A percentile compares a stretch with the other conserved stretches of the same genome.
Evolutionary conservation across 2,329 filamentous ascomycete species (phyloP).

Genomic region (Aspergillus candidus): DNA sequence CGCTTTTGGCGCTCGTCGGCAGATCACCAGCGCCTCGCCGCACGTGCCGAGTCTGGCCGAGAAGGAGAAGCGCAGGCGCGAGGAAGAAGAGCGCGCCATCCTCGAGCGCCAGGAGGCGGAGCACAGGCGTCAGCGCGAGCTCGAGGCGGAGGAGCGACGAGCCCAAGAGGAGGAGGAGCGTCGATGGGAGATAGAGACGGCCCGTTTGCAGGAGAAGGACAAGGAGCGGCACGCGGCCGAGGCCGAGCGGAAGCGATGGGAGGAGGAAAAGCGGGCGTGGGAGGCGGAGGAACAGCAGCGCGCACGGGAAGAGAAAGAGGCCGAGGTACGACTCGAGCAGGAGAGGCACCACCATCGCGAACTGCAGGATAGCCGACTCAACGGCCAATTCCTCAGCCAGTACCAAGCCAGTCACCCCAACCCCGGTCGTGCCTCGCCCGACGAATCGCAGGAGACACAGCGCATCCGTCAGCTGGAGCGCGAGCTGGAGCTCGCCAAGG

Average conservation of each 20-base stretch:
- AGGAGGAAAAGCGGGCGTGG: slow-evolving; percentile 61
- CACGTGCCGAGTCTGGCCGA: slow-evolving; percentile 74
- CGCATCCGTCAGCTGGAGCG: slow-evolving; percentile 76
- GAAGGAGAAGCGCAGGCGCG: slow-evolving; percentile 65
- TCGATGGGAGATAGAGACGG: slow-evolving; percentile 43
- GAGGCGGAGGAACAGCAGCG: slow-evolving; percentile 68
- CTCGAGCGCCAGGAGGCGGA: slow-evolving; percentile 50
- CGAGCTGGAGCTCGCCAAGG: slow-evolving; percentile 61
- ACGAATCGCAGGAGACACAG: slow-evolving; percentile 53
- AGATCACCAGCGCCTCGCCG: slow-evolving; percentile 81
- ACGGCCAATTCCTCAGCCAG: slow-evolving; percentile 79
- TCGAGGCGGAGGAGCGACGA: slow-evolving; percentile 45
- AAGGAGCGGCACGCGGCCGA: slow-evolving; percentile 41
- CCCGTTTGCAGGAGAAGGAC: slow-evolving; percentile 52
- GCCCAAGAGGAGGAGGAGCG: slow-evolving; percentile 43
- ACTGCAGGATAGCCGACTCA: slow-evolving; percentile 61
- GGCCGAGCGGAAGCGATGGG: slow-evolving; percentile 42
- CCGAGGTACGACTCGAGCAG: slow-evolving; percentile 59
- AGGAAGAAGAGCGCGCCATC: slow-evolving; percentile 51
- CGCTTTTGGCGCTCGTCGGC: slow-evolving; percentile 80
- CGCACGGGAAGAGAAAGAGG: slow-evolving; percentile 65
- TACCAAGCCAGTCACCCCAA: slow-evolving; percentile 67
- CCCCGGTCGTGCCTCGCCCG: slow-evolving; percentile 29
- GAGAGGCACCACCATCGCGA: slow-evolving; percentile 59
- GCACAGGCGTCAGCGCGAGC: slow-evolving; percentile 42